Conservation (phyloP, 106 monocot genomes). For the Dioscorea alata region DNA sequence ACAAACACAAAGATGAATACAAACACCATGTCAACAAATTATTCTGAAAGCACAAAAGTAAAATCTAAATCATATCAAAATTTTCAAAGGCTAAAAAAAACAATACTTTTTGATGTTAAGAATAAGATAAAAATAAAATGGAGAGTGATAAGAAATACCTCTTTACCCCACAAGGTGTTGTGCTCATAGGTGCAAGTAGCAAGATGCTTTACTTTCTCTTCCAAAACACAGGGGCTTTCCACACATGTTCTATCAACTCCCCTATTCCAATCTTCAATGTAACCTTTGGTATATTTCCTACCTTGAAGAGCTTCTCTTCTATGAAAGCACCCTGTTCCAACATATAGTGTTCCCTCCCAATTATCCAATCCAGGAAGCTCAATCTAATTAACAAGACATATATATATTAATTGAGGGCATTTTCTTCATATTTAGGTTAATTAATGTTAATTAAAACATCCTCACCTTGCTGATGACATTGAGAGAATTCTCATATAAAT, state of each 20-base stretch:
- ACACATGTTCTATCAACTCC: background rate
- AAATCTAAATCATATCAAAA: background rate
- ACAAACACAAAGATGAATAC: too few species aligned
- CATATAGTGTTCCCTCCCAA: conserved; percentile 46
- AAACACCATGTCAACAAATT: too few species aligned
- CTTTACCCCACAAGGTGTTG: conserved; percentile 53
- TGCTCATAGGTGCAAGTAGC: conserved; percentile 40
- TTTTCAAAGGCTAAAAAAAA: too few species aligned
- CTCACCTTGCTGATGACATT: conserved; percentile 18
- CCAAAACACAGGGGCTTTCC: conserved; percentile 12
- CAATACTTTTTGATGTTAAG: background rate
- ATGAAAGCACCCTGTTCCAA: conserved; percentile 71
- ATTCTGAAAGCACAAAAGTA: too few species aligned
- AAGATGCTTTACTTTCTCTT: conserved; percentile 30
- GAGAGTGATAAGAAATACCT: conserved; percentile 13
- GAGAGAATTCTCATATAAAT: conserved; percentile 32
- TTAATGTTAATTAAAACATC: too few species aligned
- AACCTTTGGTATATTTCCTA: conserved; percentile 20
- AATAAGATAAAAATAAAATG: background rate
- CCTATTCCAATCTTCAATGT: conserved; percentile 28
- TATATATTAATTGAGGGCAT: background rate
- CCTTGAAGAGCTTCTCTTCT: conserved; percentile 52
- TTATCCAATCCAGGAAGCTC: conserved; percentile 34
- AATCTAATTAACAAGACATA: conserved; percentile 17
- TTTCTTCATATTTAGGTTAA: background rate